Percentiles rank a stretch among this genome's conserved stretches.
These are phyloP conservation scores for Xylogone sp. DNA, from an alignment of 2,329 filamentous ascomycete genomes.

Conservation along the genomic window DNA sequence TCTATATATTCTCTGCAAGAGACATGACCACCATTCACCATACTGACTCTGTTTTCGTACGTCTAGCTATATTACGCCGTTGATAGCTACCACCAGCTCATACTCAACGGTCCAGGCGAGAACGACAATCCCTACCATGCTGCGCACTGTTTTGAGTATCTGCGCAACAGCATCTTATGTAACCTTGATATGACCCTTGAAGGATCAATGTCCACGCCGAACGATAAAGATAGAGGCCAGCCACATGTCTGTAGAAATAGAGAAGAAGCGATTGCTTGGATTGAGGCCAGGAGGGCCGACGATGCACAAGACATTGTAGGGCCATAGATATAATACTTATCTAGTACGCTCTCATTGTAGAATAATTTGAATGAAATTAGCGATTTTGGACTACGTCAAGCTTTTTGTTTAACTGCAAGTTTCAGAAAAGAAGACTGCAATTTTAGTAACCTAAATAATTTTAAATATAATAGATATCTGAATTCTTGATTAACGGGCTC, in stretches of 20 bases:
- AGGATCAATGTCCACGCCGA: constrained; percentile 19
- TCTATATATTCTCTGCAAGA: not conserved
- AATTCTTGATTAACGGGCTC: too few species aligned
- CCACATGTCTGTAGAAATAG: constrained; percentile 29
- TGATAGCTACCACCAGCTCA: constrained; percentile 30
- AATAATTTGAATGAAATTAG: too few species aligned
- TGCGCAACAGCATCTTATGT: constrained; percentile 28
- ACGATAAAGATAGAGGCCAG: constrained; percentile 24
- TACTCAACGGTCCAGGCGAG: constrained; percentile 23
- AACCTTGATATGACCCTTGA: constrained; percentile 32
- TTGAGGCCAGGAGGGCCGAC: constrained; percentile 28
- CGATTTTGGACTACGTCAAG: too few species aligned
- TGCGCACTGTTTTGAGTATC: constrained; percentile 30
- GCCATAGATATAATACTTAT: constrained; percentile 8
- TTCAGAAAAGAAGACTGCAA: too few species aligned
- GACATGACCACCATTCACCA: not conserved
- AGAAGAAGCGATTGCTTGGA: constrained; percentile 27
- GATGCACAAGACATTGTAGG: constrained; percentile 30
- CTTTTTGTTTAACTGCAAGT: too few species aligned
- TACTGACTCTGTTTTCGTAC: not conserved
- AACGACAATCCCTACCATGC: constrained; percentile 25
- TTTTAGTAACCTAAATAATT: too few species aligned
- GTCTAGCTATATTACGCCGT: constrained; percentile 26
- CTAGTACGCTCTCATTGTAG: too few species aligned
- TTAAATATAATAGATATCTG: too few species aligned